These are phyloP conservation scores for Alisma plantagoaquatica DNA, from an alignment of 106 monocot genomes.

Conservation along the genomic window DNA sequence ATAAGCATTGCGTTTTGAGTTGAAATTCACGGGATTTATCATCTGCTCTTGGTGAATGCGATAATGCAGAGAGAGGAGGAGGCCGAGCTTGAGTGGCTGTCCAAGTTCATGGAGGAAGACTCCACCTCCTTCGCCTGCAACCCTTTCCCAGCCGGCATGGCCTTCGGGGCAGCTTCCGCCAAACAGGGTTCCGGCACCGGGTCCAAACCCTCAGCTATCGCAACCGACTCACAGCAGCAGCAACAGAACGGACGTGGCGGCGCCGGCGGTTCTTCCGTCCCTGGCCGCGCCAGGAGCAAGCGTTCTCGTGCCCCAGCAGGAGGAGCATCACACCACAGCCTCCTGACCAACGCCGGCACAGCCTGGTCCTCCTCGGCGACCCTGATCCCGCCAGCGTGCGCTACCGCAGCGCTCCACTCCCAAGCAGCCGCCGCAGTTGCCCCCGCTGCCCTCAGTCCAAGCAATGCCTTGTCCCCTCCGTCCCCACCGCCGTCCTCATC, in stretches of 20 bases:
- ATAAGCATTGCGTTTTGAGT: not conserved
- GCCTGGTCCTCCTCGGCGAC: too few species aligned
- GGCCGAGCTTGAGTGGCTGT: constrained; percentile 23
- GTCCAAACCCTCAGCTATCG: not conserved
- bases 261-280: not conserved
- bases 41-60: not conserved
- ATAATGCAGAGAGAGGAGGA: constrained; percentile 15
- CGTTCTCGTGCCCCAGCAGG: not conserved
- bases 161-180: too few species aligned
- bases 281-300: constrained; percentile 12
- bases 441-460: too few species aligned
- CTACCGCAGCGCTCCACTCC: too few species aligned
- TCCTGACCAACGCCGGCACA: not conserved
- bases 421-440: too few species aligned
- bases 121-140: constrained; percentile 17
- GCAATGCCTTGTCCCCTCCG: not conserved
- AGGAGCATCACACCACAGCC: not conserved
- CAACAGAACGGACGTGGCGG: too few species aligned
- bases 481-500: not conserved
- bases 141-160: constrained; percentile 3
- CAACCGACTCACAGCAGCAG: too few species aligned
- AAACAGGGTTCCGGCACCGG: too few species aligned
- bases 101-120: constrained; percentile 18
- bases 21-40: not conserved
- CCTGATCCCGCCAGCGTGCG: too few species aligned